These are phyloP conservation scores for Cyberlindnera samutprakarnensis DNA, from an alignment of 805 yeast species.

Conservation along the genomic window DNA sequence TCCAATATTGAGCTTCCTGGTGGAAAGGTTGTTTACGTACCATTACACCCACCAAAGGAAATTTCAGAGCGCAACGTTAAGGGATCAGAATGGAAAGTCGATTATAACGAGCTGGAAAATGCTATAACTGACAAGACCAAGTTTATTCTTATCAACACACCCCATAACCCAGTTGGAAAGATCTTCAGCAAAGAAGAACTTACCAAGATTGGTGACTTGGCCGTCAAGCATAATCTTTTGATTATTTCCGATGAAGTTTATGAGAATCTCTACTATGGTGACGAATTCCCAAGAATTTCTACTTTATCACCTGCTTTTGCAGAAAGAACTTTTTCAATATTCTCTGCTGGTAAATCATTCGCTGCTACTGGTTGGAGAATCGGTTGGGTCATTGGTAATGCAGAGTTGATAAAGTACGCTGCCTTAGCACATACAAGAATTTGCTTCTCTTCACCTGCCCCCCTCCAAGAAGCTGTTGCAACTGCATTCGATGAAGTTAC, in stretches of 20 bases:
- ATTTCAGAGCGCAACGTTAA: constrained; percentile 54
- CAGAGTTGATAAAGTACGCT: constrained; percentile 74
- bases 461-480: constrained; percentile 88
- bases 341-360: constrained; percentile 96
- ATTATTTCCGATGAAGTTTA: constrained; percentile 93
- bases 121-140: constrained; percentile 74
- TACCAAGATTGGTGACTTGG: constrained; percentile 65
- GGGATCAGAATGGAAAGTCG: constrained; percentile 84
- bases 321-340: constrained; percentile 78
- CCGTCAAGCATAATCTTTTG: constrained; percentile 76
- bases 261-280: constrained; percentile 74
- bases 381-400: constrained; percentile 90
- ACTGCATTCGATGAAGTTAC: constrained; percentile 61
- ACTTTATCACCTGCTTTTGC: constrained; percentile 73
- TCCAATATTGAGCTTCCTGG: constrained; percentile 92
- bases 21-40: constrained; percentile 83
- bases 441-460: constrained; percentile 86
- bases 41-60: constrained; percentile 75
- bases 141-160: constrained; percentile 82
- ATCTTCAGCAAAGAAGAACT: constrained; percentile 75
- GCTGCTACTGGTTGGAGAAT: constrained; percentile 99
- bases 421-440: constrained; percentile 91
- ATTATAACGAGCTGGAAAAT: constrained; percentile 66
- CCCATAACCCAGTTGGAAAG: constrained; percentile 96
- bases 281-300: constrained; percentile 74